phyloP scores from a whole-genome alignment of 1,139 yeast species.

The Suhomyces taliae region DNA sequence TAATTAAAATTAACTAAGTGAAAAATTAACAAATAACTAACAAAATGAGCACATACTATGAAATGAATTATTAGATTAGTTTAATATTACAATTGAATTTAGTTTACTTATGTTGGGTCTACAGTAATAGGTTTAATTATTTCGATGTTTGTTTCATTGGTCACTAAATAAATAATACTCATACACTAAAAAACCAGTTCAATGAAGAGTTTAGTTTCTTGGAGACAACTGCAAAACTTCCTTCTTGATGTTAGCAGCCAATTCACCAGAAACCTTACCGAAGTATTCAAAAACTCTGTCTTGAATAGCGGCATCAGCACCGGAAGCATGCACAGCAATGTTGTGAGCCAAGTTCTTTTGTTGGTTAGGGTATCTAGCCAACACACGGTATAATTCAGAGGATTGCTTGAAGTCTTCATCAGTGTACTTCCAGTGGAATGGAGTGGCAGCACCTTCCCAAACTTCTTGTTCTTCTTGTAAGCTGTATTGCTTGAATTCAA shows the following conservation, averaged over 20 bases:
- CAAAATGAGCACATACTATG: no score
- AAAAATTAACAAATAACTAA: no score
- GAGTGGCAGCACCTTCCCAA: conserved; percentile 86
- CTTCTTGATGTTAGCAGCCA: conserved; percentile 59
- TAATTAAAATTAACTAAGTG: no score
- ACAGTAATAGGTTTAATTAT: no score
- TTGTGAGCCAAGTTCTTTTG: conserved; percentile 84
- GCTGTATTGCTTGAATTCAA: conserved; percentile 46
- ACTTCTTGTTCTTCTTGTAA: conserved; percentile 71
- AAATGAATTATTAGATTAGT: no score
- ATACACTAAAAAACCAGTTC: conserved; percentile 8
- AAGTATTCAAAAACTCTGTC: conserved; percentile 80
- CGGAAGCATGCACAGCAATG: conserved; percentile 70
- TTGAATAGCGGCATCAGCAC: conserved; percentile 74
- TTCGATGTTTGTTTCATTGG: no score
- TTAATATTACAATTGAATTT: no score
- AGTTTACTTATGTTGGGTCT: no score
- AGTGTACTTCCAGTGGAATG: conserved; percentile 81
- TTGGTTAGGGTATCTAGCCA: conserved; percentile 74
- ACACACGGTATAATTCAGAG: conserved; percentile 65
- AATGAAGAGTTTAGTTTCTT: conserved; percentile 33
- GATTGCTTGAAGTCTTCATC: conserved; percentile 75
- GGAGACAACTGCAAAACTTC: conserved; percentile 61
- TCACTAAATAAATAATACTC: neutral
- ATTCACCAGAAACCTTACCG: conserved; percentile 64